Base-by-base conservation (phyloP, 805 yeast species). In the Saccharomycopsis malanga region DNA sequence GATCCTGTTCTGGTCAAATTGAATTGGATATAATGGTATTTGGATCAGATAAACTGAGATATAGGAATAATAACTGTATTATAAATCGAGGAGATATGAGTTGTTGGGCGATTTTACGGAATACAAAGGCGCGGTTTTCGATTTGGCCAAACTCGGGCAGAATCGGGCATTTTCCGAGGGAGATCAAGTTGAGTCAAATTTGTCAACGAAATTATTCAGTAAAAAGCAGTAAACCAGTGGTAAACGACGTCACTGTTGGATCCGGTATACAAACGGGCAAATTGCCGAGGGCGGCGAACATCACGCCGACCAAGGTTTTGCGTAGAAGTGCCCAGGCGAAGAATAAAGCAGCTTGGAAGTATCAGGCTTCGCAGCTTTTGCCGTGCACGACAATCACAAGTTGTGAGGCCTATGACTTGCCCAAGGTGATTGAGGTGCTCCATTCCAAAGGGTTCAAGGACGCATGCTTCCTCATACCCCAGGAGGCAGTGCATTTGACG, bases 321-420 rank as follows among this genome's bases (percentile, higher is more conserved):
- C 14, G 35, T 20, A 4, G 44, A 41, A 30, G 36, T n/a, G 36
- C 18, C 15, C 36, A 32, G 36, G 12, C 36, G 6, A 32, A 9
- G 12, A 12, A 10, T n/a, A 6, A 6, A 7, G 15, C 9, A 32
- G 18, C 9, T 12, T 7, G 18, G 6, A n/a, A 32, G 36, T 32
- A 32, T n/a, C 17, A 6, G 17, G 7, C 36, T 5, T 10, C 12
- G 6, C 18, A 32, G 10, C 24, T 54, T 23, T 20, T 49, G 15
- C 74, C 83, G 0, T 85, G 86, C 46, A 80, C 86, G 0, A 75
- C 89, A 1, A 73, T 81, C 3, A 83, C 95, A 1, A 71, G 80
- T 0, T 81, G 88, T 52, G 96, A 88, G 55, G 59, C 68, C 4
- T 86, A 86, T 53, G 79, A 86, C 58, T 66, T 88, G 39, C 62